Evolutionary conservation across 306 rosid species (phyloP).

Genomic region (Carpinus fangiana): DNA sequence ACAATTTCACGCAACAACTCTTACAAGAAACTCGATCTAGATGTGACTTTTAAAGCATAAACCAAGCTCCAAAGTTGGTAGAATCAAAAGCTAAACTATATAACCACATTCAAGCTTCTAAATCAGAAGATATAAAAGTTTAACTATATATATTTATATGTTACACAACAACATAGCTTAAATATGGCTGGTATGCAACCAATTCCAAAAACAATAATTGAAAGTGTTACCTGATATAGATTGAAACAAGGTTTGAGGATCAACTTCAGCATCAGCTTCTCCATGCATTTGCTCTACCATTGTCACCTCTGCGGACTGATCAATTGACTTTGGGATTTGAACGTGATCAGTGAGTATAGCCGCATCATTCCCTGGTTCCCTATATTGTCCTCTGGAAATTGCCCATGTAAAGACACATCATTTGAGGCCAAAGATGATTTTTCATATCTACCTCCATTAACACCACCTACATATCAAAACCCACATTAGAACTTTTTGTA

Average conservation of each 20-base stretch:
- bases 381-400: conserved; percentile 26
- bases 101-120: neutral
- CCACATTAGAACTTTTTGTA: conserved; percentile 31
- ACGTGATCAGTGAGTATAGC: conserved; percentile 32
- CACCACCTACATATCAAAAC: conserved; percentile 25
- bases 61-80: neutral
- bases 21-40: neutral
- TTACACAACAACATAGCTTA: neutral
- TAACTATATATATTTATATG: too few species aligned
- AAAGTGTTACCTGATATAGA: conserved; percentile 45
- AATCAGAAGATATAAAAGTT: neutral
- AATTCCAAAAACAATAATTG: neutral
- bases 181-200: conserved; percentile 3
- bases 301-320: conserved; percentile 23
- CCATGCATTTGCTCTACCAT: conserved; percentile 45
- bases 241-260: conserved; percentile 27
- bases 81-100: neutral
- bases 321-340: conserved; percentile 29
- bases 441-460: conserved; percentile 32
- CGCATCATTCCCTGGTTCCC: conserved; percentile 29
- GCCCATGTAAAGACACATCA: conserved; percentile 26
- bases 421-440: conserved; percentile 22
- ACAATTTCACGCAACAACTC: neutral
- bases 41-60: neutral
- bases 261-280: conserved; percentile 29